Percentiles rank a stretch among this genome's conserved stretches.
Conservation (phyloP, 2,329 filamentous ascomycete species). For the Conoideocrella luteorostrata region DNA sequence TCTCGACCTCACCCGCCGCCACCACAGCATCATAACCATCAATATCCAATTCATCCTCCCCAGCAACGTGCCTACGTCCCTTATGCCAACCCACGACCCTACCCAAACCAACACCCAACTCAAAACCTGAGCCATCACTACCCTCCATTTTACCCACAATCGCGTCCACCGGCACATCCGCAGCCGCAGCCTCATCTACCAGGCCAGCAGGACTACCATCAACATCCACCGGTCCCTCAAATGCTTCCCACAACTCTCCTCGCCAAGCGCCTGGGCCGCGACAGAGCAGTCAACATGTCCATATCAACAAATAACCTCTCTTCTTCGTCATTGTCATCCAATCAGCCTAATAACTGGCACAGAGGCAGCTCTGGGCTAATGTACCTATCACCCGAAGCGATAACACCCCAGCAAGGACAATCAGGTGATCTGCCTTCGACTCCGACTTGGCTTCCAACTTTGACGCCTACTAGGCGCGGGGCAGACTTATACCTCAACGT, state of each 20-base stretch:
- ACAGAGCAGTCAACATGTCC: slow-evolving; percentile 41
- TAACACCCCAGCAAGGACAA: not conserved
- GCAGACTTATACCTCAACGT: slow-evolving; percentile 58
- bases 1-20: slow-evolving; percentile 13
- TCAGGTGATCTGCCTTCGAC: slow-evolving; percentile 14
- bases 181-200: slow-evolving; percentile 12
- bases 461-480: slow-evolving; percentile 61
- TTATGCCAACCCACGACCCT: not conserved
- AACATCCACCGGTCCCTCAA: too few relatives aligned
- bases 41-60: slow-evolving; percentile 4
- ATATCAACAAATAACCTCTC: slow-evolving; percentile 18
- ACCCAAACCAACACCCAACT: slow-evolving; percentile 17
- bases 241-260: slow-evolving; percentile 32
- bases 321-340: not conserved
- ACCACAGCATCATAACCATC: too few relatives aligned
- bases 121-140: slow-evolving; percentile 15
- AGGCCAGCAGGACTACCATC: too few relatives aligned
- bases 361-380: slow-evolving; percentile 4
- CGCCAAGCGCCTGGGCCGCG: slow-evolving; percentile 44
- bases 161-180: too few relatives aligned
- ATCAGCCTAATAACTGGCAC: slow-evolving; percentile 3
- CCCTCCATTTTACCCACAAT: slow-evolving; percentile 9
- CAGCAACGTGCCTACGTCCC: slow-evolving; percentile 9
- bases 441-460: slow-evolving; percentile 40
- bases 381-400: slow-evolving; percentile 4